phyloP scores from a whole-genome alignment of 371 early-diverging fungal species.

The Parasitella parasitica region DNA sequence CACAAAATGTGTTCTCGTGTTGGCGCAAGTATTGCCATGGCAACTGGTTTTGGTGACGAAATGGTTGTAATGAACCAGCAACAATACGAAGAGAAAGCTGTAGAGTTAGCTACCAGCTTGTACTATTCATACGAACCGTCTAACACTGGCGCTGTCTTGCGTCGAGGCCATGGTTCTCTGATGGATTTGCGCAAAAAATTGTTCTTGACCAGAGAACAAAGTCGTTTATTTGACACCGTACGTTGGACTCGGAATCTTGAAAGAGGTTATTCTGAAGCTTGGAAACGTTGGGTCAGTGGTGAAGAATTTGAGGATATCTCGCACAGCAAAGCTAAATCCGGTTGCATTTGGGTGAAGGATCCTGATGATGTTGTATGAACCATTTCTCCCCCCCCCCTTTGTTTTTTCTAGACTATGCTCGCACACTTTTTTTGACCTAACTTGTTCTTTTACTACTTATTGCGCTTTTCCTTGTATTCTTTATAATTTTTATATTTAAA shows the following conservation, averaged over 20 bases:
- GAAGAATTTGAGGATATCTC: constrained; percentile 56
- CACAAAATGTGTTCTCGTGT: constrained; percentile 93
- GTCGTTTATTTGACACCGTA: constrained; percentile 82
- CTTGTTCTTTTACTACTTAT: not conserved
- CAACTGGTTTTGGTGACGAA: constrained; percentile 80
- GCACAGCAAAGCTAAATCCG: constrained; percentile 19
- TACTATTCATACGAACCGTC: constrained; percentile 49
- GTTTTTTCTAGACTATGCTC: not conserved
- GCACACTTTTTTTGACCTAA: not conserved
- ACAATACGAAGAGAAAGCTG: constrained; percentile 81
- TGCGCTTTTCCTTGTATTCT: not conserved
- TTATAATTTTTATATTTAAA: not conserved
- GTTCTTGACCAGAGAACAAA: constrained; percentile 74
- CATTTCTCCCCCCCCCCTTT: not conserved
- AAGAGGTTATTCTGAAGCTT: constrained; percentile 69
- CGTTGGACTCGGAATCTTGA: constrained; percentile 91
- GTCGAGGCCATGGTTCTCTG: constrained; percentile 61
- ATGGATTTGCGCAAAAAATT: constrained; percentile 73
- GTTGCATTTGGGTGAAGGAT: constrained; percentile 50
- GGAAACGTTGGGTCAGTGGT: constrained; percentile 75
- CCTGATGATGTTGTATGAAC: constrained; percentile 33
- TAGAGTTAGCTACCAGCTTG: constrained; percentile 61
- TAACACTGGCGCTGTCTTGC: constrained; percentile 25
- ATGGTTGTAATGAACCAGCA: constrained; percentile 80
- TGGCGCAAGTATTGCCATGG: constrained; percentile 84